Conservation (phyloP, 129 eudicot species). For the Helianthus tuberosus region DNA sequence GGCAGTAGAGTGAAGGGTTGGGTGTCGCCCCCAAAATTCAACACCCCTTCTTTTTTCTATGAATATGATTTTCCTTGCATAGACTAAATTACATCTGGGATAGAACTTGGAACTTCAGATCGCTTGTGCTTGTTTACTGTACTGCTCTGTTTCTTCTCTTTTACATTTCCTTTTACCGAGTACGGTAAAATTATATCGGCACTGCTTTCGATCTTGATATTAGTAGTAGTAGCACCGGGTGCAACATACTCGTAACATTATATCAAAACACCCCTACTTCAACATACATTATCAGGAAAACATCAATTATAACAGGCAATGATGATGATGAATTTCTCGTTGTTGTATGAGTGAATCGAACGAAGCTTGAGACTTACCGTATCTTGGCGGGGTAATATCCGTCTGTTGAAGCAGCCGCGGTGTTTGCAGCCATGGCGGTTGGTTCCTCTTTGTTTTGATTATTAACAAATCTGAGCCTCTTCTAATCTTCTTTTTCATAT, state of each 20-base stretch:
- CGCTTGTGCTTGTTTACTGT: no score
- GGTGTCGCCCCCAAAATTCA: conserved; percentile 7
- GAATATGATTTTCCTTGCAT: no score
- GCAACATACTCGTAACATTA: no score
- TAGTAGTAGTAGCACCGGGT: no score
- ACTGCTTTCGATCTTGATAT: no score
- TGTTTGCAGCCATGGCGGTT: conserved; percentile 10
- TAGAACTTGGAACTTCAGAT: no score
- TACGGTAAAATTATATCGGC: no score
- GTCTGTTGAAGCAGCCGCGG: not conserved
- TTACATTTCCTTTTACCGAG: not conserved
- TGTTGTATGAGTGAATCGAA: conserved; percentile 26
- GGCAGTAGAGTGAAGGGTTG: no score
- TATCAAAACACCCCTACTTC: not conserved
- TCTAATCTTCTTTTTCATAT: no score
- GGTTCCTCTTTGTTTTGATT: not conserved
- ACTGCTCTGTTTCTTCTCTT: no score
- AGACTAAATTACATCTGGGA: no score
- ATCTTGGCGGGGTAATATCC: conserved; percentile 34
- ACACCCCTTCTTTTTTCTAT: not conserved
- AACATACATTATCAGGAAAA: not conserved
- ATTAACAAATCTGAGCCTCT: conserved; percentile 33
- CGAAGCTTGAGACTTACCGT: conserved; percentile 22
- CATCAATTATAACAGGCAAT: conserved; percentile 21
- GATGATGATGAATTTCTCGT: conserved; percentile 24